phyloP scores from a whole-genome alignment of 225 moss, liverwort and hornwort species.

The Antitrichia curtipendula region DNA sequence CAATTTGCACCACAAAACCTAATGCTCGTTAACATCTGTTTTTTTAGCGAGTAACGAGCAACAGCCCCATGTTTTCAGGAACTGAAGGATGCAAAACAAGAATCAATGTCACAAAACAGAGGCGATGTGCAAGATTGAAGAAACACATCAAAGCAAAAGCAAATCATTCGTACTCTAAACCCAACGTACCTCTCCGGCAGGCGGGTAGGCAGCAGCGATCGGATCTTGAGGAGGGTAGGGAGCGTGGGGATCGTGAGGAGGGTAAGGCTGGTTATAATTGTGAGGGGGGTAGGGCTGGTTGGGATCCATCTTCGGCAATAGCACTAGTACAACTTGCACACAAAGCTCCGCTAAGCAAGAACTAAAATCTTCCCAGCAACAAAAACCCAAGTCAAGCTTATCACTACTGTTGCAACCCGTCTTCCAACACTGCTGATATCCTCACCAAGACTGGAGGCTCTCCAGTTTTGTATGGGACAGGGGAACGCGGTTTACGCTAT shows the following conservation, averaged over 20 bases:
- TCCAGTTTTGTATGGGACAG: neutral
- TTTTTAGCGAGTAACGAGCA: neutral
- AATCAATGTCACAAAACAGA: neutral
- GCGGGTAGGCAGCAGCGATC: neutral
- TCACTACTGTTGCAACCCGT: neutral
- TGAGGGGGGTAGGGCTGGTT: slow-evolving; percentile 10
- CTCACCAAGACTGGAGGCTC: neutral
- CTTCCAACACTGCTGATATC: neutral
- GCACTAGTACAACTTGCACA: neutral
- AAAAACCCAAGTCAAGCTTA: neutral
- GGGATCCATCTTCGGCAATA: slow-evolving; percentile 9
- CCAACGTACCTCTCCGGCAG: slow-evolving; percentile 4
- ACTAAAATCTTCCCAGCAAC: neutral
- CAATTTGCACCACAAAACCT: neutral
- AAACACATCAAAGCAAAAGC: neutral
- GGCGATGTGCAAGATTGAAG: neutral
- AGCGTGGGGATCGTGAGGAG: neutral
- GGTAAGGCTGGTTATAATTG: neutral
- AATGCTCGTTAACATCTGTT: neutral
- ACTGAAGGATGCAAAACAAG: neutral
- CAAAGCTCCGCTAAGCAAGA: neutral
- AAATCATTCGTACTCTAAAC: neutral
- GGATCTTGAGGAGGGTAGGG: neutral
- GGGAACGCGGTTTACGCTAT: neutral
- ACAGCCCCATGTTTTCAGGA: neutral